Evolutionary conservation across 495 filamentous ascomycete species (phyloP).

Genomic region (Talaromyces adpressus): DNA sequence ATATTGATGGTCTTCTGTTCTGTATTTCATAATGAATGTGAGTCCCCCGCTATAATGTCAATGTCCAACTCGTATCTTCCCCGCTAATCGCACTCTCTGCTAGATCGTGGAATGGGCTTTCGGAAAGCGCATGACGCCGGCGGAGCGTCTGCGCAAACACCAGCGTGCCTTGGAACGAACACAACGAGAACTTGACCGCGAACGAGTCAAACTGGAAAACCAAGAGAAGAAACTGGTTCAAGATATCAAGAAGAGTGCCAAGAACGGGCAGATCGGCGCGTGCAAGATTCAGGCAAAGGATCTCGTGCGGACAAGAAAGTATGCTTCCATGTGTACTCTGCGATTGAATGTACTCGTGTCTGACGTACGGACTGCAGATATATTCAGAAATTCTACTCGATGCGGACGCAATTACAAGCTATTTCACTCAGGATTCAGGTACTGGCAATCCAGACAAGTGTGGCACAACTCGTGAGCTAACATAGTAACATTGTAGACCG

Average conservation of each 20-base stretch:
- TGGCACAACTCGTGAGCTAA: slow-evolving; percentile 3
- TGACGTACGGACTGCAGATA: slow-evolving; percentile 48
- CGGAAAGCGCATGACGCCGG: slow-evolving; percentile 95
- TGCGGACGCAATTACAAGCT: slow-evolving; percentile 94
- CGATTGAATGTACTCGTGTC: neutral
- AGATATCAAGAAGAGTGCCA: slow-evolving; percentile 96
- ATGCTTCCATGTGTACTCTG: neutral
- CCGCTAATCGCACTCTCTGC: slow-evolving; percentile 11
- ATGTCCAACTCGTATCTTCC: slow-evolving; percentile 12
- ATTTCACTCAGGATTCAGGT: slow-evolving; percentile 94
- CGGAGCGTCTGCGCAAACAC: slow-evolving; percentile 93
- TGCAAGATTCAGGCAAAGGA: slow-evolving; percentile 98
- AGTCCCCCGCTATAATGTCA: slow-evolving; percentile 11
- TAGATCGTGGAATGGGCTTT: slow-evolving; percentile 98
- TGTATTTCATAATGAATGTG: slow-evolving; percentile 53
- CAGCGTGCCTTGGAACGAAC: slow-evolving; percentile 95
- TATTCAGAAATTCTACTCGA: slow-evolving; percentile 95
- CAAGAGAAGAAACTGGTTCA: slow-evolving; percentile 95
- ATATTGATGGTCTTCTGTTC: neutral
- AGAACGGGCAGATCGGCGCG: slow-evolving; percentile 93
- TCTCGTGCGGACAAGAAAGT: slow-evolving; percentile 84
- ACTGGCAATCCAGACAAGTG: slow-evolving; percentile 12
- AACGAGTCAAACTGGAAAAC: slow-evolving; percentile 89
- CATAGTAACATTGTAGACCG: slow-evolving; percentile 52
- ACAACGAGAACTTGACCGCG: slow-evolving; percentile 89